Evolutionary conservation across 345 rosid genomes (phyloP).

Genomic region (Raphanus raphanistrum): DNA sequence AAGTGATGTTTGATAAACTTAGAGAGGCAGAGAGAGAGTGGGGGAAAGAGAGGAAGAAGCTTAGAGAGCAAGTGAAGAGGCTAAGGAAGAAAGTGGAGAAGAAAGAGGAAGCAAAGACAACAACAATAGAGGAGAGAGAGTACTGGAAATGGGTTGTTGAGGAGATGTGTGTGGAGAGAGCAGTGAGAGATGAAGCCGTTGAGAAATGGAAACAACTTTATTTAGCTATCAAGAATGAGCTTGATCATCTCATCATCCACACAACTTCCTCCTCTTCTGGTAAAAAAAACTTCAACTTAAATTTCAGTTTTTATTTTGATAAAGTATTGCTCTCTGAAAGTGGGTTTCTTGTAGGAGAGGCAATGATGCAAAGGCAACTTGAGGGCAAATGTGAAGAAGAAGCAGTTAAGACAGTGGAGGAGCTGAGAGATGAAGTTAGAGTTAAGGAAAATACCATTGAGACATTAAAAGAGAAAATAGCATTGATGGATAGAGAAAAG

Average conservation of each 20-base stretch:
- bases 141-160: constrained; percentile 49
- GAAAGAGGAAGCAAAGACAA: constrained; percentile 47
- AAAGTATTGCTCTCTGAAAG: constrained; percentile 9
- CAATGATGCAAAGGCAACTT: constrained; percentile 43
- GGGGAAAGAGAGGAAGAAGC: constrained; percentile 51
- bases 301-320: background rate
- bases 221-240: constrained; percentile 80
- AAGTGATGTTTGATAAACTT: constrained; percentile 44
- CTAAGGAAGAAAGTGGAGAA: constrained; percentile 49
- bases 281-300: background rate
- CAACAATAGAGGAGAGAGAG: constrained; percentile 36
- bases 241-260: constrained; percentile 73
- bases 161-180: constrained; percentile 68
- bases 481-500: constrained; percentile 49
- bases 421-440: constrained; percentile 57
- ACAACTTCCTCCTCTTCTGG: constrained; percentile 51
- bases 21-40: constrained; percentile 50
- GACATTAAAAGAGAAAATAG: constrained; percentile 42
- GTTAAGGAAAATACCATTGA: constrained; percentile 54
- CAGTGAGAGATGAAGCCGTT: constrained; percentile 66
- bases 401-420: constrained; percentile 38
- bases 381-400: constrained; percentile 47
- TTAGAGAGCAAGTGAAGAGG: constrained; percentile 51
- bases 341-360: constrained; percentile 43
- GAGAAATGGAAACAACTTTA: constrained; percentile 89